A percentile compares a stretch with the other conserved stretches of the same genome.
Conservation (phyloP, 768 basidiomycete species). For the Phallus indusiatus region DNA sequence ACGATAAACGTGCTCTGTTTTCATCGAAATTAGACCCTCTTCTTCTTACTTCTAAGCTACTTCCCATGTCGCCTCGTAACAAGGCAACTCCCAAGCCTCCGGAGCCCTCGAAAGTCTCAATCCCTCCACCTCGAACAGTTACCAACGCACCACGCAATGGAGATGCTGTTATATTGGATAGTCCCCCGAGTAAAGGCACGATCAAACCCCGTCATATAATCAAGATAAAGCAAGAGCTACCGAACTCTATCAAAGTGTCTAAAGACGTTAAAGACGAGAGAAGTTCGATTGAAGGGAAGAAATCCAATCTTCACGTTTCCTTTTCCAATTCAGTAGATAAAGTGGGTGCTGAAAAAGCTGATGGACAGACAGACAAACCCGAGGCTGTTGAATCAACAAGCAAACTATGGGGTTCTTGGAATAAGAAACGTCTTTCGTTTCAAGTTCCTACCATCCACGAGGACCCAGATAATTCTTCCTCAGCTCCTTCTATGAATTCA, state of each 20-base stretch:
- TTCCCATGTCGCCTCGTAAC: slow-evolving; percentile 3
- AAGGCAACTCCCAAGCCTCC: not conserved
- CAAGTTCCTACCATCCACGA: not conserved
- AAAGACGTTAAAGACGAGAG: too few relatives aligned
- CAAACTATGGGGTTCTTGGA: slow-evolving; percentile 5
- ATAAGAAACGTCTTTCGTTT: not conserved
- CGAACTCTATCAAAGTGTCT: not conserved
- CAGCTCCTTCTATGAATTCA: not conserved
- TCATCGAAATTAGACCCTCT: slow-evolving; percentile 7
- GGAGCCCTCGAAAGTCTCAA: not conserved
- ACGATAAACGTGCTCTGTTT: not conserved
- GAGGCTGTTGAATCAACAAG: not conserved
- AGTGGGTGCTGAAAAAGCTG: not conserved
- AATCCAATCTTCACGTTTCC: not conserved
- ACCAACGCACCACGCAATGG: not conserved
- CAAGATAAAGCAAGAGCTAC: not conserved
- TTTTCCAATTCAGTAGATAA: slow-evolving; percentile 1
- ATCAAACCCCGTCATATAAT: not conserved
- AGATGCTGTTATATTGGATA: not conserved
- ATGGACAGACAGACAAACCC: not conserved
- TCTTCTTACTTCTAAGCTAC: slow-evolving; percentile 4
- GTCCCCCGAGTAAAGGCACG: slow-evolving; percentile 2
- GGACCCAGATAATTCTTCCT: not conserved
- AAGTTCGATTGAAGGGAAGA: not conserved
- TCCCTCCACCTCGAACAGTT: not conserved